A percentile compares a stretch with the other conserved stretches of the same genome.
These are phyloP conservation scores for Aaosphaeria arxii DNA, from an alignment of 2,329 filamentous ascomycete species.

Conservation along the genomic window DNA sequence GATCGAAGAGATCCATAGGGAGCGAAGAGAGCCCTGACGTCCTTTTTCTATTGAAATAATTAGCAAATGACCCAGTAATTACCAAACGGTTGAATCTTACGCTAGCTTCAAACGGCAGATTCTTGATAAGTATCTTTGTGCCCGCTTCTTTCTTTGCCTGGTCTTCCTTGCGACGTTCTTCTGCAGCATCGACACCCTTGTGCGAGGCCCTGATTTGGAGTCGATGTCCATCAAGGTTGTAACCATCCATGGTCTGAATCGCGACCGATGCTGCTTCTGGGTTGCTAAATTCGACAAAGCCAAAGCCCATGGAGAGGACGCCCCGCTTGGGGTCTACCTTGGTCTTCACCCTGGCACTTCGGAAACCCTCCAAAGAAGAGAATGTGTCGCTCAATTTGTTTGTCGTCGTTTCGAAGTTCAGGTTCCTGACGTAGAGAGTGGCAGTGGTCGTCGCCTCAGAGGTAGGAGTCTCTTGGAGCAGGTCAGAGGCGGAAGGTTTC, in stretches of 20 bases:
- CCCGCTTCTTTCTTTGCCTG: constrained; percentile 75
- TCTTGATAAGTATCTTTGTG: constrained; percentile 97
- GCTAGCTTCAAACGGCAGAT: constrained; percentile 85
- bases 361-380: constrained; percentile 78
- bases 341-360: constrained; percentile 87
- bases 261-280: constrained; percentile 78
- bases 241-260: constrained; percentile 80
- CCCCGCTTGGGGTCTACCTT: constrained; percentile 91
- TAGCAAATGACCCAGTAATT: constrained; percentile 8
- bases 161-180: constrained; percentile 80
- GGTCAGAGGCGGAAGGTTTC: constrained; percentile 67
- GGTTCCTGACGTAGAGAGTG: constrained; percentile 90
- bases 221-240: constrained; percentile 81
- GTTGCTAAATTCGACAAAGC: constrained; percentile 84
- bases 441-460: constrained; percentile 61
- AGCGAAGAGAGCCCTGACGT: constrained; percentile 79
- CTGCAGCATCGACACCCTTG: constrained; percentile 80
- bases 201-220: constrained; percentile 84
- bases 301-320: constrained; percentile 93
- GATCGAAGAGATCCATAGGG: constrained; percentile 90
- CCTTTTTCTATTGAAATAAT: constrained; percentile 64
- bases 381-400: constrained; percentile 74
- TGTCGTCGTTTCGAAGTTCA: constrained; percentile 87
- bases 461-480: constrained; percentile 58
- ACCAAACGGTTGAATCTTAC: constrained; percentile 15